Evolutionary conservation across 176 grass and related monocot species (phyloP).

Genomic region (Cenchrus purpureus): DNA sequence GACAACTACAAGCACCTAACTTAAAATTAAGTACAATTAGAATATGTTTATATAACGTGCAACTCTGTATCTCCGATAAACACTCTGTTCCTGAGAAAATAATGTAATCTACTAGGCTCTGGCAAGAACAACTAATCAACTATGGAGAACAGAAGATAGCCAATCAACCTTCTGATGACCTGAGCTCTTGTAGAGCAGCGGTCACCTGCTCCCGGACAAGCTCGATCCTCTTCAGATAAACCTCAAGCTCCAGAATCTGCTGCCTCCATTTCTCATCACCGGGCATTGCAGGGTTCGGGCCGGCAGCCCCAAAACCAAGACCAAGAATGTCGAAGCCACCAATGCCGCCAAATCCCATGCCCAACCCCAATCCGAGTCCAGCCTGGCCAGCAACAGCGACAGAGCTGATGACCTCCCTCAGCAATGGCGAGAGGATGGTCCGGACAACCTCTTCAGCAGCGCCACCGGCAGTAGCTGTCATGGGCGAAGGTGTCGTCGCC

Average conservation of each 20-base stretch:
- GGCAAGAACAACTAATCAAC: neutral
- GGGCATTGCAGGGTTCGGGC: conserved; percentile 12
- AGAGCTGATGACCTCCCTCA: conserved; percentile 78
- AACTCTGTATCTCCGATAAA: conserved; percentile 17
- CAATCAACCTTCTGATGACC: conserved; percentile 49
- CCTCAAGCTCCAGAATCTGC: conserved; percentile 84
- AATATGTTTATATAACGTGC: conserved; percentile 14
- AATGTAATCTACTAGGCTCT: neutral
- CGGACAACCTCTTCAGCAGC: conserved; percentile 62
- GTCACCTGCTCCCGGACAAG: conserved; percentile 73
- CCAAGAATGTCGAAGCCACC: conserved; percentile 39
- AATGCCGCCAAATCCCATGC: conserved; percentile 35
- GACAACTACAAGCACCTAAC: conserved; percentile 17
- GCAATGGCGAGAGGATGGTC: conserved; percentile 64
- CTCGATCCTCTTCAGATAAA: conserved; percentile 82
- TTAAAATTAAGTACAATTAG: conserved; percentile 28
- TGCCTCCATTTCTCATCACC: conserved; percentile 73
- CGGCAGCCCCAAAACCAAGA: conserved; percentile 19
- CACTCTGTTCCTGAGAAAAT: neutral
- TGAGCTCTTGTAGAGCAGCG: conserved; percentile 60
- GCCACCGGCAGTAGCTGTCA: conserved; percentile 1
- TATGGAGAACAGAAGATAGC: conserved; percentile 15
- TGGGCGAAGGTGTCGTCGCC: conserved; percentile 2
- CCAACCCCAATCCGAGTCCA: conserved; percentile 47
- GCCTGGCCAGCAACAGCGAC: conserved; percentile 37